Conservation (phyloP, 2,329 filamentous ascomycete genomes). For the Huntiella bhutanensis region DNA sequence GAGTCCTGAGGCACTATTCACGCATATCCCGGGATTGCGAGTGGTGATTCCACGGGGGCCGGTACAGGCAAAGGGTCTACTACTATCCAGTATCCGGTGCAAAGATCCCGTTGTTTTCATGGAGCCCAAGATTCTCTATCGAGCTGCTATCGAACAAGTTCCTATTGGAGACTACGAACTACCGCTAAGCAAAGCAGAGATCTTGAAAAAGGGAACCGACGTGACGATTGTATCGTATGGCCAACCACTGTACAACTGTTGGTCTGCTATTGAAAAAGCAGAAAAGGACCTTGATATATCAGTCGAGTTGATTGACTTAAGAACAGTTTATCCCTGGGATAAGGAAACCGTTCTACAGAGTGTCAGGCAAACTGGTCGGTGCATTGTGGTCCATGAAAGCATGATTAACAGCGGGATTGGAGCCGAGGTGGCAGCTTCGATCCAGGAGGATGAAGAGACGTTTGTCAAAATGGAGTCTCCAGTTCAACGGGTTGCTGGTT, state of each 20-base stretch:
- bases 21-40: slow-evolving; percentile 66
- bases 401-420: slow-evolving; percentile 83
- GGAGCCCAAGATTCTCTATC: slow-evolving; percentile 86
- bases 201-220: slow-evolving; percentile 62
- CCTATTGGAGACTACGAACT: slow-evolving; percentile 65
- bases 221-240: slow-evolving; percentile 78
- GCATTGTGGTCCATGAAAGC: slow-evolving; percentile 77
- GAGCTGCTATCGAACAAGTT: slow-evolving; percentile 80
- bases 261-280: slow-evolving; percentile 54
- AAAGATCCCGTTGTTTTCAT: slow-evolving; percentile 84
- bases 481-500: slow-evolving; percentile 70
- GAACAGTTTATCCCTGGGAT: slow-evolving; percentile 87
- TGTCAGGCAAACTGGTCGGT: slow-evolving; percentile 70
- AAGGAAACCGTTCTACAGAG: slow-evolving; percentile 61
- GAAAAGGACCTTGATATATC: slow-evolving; percentile 58
- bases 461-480: slow-evolving; percentile 74
- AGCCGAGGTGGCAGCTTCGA: slow-evolving; percentile 71
- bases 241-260: slow-evolving; percentile 72
- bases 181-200: slow-evolving; percentile 67
- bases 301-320: slow-evolving; percentile 70
- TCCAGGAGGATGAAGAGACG: slow-evolving; percentile 58
- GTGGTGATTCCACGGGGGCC: slow-evolving; percentile 78
- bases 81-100: slow-evolving; percentile 56
- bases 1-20: slow-evolving; percentile 73
- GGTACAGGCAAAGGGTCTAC: slow-evolving; percentile 69